Conservation (phyloP, 768 basidiomycete genomes). For the Collybia mongolica region DNA sequence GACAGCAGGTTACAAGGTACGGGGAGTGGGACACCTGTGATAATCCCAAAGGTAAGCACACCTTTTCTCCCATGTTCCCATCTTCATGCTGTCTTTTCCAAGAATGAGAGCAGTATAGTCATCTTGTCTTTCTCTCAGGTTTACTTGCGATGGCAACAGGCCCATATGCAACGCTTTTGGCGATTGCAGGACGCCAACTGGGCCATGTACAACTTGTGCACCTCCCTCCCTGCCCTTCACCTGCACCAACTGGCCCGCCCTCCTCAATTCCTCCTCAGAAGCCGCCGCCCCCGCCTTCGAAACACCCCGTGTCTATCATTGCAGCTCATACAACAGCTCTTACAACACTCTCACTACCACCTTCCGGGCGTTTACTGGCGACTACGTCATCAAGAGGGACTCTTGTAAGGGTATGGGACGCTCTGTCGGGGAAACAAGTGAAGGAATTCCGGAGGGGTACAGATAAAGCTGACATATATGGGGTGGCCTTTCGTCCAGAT, state of each 20-base stretch:
- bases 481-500: constrained; percentile 83
- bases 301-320: constrained; percentile 76
- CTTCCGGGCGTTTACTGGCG: constrained; percentile 77
- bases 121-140: constrained; percentile 36
- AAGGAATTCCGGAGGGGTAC: constrained; percentile 83
- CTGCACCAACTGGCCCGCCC: constrained; percentile 56
- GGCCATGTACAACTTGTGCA: constrained; percentile 89
- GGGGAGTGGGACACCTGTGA: constrained; percentile 87
- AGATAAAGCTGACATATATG: constrained; percentile 90
- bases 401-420: constrained; percentile 85
- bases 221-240: constrained; percentile 74
- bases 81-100: not conserved
- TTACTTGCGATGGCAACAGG: constrained; percentile 80
- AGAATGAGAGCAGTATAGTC: not conserved
- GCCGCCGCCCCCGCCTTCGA: constrained; percentile 55
- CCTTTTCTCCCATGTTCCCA: not conserved
- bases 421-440: constrained; percentile 66
- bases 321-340: constrained; percentile 81
- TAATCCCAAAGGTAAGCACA: constrained; percentile 70
- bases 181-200: constrained; percentile 79
- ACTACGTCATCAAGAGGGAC: constrained; percentile 86
- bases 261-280: constrained; percentile 49
- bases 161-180: constrained; percentile 76
- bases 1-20: constrained; percentile 57
- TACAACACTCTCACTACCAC: constrained; percentile 73